These are phyloP conservation scores for Oemleria cerasiformis DNA, from an alignment of 306 rosid genomes.

Conservation along the genomic window DNA sequence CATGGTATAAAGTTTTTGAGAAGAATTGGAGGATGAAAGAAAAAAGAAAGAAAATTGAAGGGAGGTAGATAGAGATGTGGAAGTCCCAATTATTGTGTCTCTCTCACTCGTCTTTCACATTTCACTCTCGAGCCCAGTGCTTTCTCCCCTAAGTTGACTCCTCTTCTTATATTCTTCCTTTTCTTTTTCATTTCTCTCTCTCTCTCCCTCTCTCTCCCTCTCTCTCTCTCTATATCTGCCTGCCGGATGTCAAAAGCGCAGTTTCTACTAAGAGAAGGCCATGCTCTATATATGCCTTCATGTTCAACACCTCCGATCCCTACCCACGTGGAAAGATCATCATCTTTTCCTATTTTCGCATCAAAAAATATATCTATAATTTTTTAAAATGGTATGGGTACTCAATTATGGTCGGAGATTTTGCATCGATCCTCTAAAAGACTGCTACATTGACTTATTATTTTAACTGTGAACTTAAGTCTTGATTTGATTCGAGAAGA, in stretches of 20 bases:
- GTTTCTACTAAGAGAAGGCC: slow-evolving; percentile 7
- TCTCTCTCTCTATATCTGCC: too few species aligned
- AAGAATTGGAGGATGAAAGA: too few species aligned
- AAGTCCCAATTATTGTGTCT: slow-evolving; percentile 41
- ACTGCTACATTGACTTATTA: too few species aligned
- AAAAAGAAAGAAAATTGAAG: background rate
- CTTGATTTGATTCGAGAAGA: too few species aligned
- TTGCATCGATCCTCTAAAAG: too few species aligned
- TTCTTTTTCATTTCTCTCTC: background rate
- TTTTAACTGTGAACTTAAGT: too few species aligned
- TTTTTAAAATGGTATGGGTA: too few species aligned
- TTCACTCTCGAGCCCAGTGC: slow-evolving; percentile 71
- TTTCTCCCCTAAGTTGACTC: slow-evolving; percentile 25
- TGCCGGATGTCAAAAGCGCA: slow-evolving; percentile 22
- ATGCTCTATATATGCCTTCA: slow-evolving; percentile 1
- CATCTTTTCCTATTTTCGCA: background rate
- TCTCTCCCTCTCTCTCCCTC: background rate
- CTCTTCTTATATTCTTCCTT: background rate
- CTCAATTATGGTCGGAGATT: too few species aligned
- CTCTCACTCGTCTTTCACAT: background rate
- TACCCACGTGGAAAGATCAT: background rate
- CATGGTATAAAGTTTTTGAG: too few species aligned
- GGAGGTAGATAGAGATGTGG: slow-evolving; percentile 22
- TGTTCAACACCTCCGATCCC: background rate
- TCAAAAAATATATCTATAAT: background rate